Evolutionary conservation across 805 yeast species (phyloP).

Genomic region (Wickerhamomyces chambardii): DNA sequence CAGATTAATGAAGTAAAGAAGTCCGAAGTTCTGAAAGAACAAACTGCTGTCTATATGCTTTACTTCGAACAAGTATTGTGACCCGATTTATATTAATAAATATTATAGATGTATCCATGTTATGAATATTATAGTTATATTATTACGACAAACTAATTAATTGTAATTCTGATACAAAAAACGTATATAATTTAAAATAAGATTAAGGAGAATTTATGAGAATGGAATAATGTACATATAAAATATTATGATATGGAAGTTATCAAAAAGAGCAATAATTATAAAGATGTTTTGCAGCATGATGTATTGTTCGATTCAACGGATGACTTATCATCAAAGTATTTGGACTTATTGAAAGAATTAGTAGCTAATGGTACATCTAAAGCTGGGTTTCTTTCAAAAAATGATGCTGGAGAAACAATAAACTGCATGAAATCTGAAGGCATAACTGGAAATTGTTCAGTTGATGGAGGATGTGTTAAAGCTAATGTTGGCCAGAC

Average conservation of each 20-base stretch:
- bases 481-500: conserved; percentile 79
- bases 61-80: conserved; percentile 46
- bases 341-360: conserved; percentile 54
- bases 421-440: conserved; percentile 66
- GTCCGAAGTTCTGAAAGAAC: conserved; percentile 55
- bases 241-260: background rate
- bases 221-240: too few species aligned
- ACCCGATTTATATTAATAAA: too few species aligned
- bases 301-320: conserved; percentile 2
- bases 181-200: too few species aligned
- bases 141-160: too few species aligned
- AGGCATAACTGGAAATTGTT: conserved; percentile 89
- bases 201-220: too few species aligned
- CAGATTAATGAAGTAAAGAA: conserved; percentile 51
- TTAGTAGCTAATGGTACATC: conserved; percentile 69
- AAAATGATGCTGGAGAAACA: conserved; percentile 66
- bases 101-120: too few species aligned
- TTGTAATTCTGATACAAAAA: too few species aligned
- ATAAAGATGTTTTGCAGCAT: conserved; percentile 1
- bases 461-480: conserved; percentile 77
- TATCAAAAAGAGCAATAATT: background rate
- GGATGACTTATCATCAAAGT: conserved; percentile 19
- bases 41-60: conserved; percentile 75
- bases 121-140: too few species aligned
- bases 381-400: conserved; percentile 68